These are phyloP conservation scores for Aechmea fasciata DNA, from an alignment of 176 grass and related monocot species.

Conservation along the genomic window DNA sequence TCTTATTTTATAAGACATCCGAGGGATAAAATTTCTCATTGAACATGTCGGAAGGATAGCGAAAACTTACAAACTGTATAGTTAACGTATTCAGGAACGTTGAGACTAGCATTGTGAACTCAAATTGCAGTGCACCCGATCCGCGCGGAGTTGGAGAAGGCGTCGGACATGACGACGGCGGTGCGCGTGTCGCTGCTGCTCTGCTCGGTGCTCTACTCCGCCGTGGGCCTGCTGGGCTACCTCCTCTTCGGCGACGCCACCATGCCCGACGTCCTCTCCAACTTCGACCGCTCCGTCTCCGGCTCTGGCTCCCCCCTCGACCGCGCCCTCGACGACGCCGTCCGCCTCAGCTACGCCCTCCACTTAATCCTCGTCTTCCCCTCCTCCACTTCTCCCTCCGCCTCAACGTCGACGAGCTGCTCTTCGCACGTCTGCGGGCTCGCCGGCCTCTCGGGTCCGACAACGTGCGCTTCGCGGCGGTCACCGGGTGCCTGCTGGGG, in stretches of 20 bases:
- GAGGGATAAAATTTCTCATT: too few relatives aligned
- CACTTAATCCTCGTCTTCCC: slow-evolving; percentile 85
- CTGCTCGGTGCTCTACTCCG: slow-evolving; percentile 64
- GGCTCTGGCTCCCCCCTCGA: slow-evolving; percentile 39
- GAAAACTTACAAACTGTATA: too few relatives aligned
- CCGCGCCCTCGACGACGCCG: slow-evolving; percentile 56
- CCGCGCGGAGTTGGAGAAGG: slow-evolving; percentile 58
- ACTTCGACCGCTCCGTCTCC: slow-evolving; percentile 53
- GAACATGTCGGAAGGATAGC: too few relatives aligned
- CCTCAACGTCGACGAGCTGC: slow-evolving; percentile 71
- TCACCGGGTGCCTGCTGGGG: slow-evolving; percentile 48
- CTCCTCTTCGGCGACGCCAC: slow-evolving; percentile 86
- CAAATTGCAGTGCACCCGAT: slow-evolving; percentile 66
- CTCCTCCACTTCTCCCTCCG: slow-evolving; percentile 74
- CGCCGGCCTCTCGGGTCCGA: slow-evolving; percentile 27
- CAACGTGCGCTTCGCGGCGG: slow-evolving; percentile 47
- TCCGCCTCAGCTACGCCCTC: slow-evolving; percentile 81
- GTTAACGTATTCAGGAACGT: too few relatives aligned
- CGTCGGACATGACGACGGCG: slow-evolving; percentile 62
- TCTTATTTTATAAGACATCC: too few relatives aligned
- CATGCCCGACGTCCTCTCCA: slow-evolving; percentile 84
- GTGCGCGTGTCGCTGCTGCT: slow-evolving; percentile 66
- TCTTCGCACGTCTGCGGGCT: slow-evolving; percentile 29
- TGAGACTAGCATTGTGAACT: not conserved
- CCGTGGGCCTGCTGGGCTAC: slow-evolving; percentile 74